These are phyloP conservation scores for Galeopsis tetrahit DNA, from an alignment of 257 asterid species.

Conservation along the genomic window DNA sequence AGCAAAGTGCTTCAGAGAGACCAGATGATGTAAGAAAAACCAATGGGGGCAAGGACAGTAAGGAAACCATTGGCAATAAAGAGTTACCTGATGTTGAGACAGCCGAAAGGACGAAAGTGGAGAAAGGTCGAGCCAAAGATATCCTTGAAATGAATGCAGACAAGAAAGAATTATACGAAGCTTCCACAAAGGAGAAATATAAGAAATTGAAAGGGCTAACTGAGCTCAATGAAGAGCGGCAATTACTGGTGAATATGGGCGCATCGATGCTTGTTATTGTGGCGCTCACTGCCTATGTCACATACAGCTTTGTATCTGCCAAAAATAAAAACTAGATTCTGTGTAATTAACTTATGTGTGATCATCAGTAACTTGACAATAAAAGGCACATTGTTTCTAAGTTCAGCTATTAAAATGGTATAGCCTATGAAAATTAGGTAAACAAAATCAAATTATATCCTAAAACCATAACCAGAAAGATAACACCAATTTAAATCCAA, in stretches of 20 bases:
- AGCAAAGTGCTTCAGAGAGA: constrained; percentile 31
- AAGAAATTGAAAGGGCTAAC: constrained; percentile 48
- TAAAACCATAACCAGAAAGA: background rate
- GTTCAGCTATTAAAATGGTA: constrained; percentile 7
- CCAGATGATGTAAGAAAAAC: constrained; percentile 14
- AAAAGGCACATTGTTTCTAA: constrained; percentile 21
- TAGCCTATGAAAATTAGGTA: constrained; percentile 5
- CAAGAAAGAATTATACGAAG: constrained; percentile 25
- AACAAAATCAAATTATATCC: background rate
- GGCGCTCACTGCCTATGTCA: constrained; percentile 60
- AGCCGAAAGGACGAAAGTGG: constrained; percentile 20
- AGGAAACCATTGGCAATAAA: constrained; percentile 14
- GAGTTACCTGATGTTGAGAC: constrained; percentile 33
- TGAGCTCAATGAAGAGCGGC: constrained; percentile 61
- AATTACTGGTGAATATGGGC: constrained; percentile 67
- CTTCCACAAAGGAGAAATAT: constrained; percentile 31
- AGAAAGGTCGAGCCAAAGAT: constrained; percentile 16
- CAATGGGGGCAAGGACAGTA: constrained; percentile 29
- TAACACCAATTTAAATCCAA: background rate
- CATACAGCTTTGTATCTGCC: constrained; percentile 43
- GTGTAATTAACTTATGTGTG: constrained; percentile 18
- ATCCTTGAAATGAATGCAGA: constrained; percentile 22
- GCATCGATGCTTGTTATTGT: constrained; percentile 66
- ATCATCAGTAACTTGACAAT: background rate
- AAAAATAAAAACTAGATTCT: constrained; percentile 37